Evolutionary conservation across 192 early-diverging fungal species (phyloP).

Genomic region (Backusella psychrophila): DNA sequence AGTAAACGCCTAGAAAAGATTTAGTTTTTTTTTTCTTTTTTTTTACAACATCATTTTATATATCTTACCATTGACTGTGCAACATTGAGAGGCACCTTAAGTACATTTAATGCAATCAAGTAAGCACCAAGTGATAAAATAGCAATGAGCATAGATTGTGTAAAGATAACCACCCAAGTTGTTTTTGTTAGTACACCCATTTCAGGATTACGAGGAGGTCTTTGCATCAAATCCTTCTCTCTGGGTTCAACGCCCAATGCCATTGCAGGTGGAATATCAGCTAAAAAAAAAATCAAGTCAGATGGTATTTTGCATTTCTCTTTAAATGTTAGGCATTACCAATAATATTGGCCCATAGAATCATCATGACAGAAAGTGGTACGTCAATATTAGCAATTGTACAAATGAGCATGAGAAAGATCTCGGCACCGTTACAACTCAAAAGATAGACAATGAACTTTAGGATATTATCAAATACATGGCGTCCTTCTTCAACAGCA

Average conservation of each 20-base stretch:
- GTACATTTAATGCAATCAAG: constrained; percentile 49
- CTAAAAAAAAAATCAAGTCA: constrained; percentile 28
- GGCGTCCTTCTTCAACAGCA: constrained; percentile 92
- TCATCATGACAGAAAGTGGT: constrained; percentile 92
- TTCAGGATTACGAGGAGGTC: constrained; percentile 74
- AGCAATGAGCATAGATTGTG: constrained; percentile 75
- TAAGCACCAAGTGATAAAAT: constrained; percentile 63
- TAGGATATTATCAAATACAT: constrained; percentile 96
- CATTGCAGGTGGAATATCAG: constrained; percentile 95
- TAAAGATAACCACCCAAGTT: constrained; percentile 62
- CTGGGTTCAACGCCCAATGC: constrained; percentile 89
- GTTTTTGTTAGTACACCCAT: constrained; percentile 69
- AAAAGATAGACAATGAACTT: constrained; percentile 97
- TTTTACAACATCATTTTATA: neutral
- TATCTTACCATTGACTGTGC: constrained; percentile 46
- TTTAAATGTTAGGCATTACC: constrained; percentile 15
- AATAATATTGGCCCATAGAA: constrained; percentile 97
- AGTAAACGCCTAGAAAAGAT: constrained; percentile 62
- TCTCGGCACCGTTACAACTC: constrained; percentile 94
- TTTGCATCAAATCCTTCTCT: constrained; percentile 83
- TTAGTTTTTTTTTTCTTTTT: neutral
- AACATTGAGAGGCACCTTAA: constrained; percentile 24
- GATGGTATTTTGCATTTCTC: too few species aligned
- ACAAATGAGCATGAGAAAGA: constrained; percentile 83
- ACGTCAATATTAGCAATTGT: constrained; percentile 72